phyloP scores from a whole-genome alignment of 495 filamentous ascomycete genomes.

The Lindgomyces ingoldianus region DNA sequence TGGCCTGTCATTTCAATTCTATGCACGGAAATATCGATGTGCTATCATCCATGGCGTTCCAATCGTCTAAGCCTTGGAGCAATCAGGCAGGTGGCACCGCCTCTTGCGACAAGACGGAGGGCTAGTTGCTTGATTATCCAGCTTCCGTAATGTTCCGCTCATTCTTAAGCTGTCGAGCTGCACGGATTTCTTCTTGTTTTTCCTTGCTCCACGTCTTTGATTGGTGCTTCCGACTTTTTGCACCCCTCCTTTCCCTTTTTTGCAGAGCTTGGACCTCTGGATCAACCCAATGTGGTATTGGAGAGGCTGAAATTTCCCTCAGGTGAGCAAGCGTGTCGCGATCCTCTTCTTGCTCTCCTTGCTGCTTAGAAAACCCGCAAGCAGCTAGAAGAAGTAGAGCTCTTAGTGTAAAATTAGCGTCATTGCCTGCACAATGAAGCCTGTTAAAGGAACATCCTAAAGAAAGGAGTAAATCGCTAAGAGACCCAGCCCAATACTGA shows the following conservation, averaged over 20 bases:
- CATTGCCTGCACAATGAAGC: slow-evolving; percentile 7
- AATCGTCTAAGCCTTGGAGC: no score
- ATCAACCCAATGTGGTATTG: slow-evolving; percentile 15
- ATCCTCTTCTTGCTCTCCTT: slow-evolving; percentile 9
- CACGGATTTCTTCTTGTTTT: slow-evolving; percentile 11
- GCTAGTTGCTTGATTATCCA: no score
- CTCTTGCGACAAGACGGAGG: no score
- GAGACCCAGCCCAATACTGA: slow-evolving; percentile 7
- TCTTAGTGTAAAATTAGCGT: slow-evolving; percentile 15
- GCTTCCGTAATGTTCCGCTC: no score
- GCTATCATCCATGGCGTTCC: no score
- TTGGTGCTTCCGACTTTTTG: slow-evolving; percentile 18
- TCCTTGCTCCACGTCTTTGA: not conserved
- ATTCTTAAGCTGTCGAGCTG: slow-evolving; percentile 3
- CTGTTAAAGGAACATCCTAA: slow-evolving; percentile 8
- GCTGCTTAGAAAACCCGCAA: not conserved
- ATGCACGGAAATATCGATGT: no score
- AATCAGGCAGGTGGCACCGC: no score
- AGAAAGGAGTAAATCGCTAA: slow-evolving; percentile 2
- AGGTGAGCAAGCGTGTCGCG: not conserved
- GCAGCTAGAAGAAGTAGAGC: slow-evolving; percentile 18
- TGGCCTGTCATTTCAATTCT: no score
- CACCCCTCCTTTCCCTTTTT: slow-evolving; percentile 5
- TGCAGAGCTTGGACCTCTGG: slow-evolving; percentile 3
- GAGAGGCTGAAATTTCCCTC: not conserved